A percentile compares a stretch with the other conserved stretches of the same genome.
phyloP scores from a whole-genome alignment of 1,284 basidiomycete genomes.

The Butyriboletus regius region DNA sequence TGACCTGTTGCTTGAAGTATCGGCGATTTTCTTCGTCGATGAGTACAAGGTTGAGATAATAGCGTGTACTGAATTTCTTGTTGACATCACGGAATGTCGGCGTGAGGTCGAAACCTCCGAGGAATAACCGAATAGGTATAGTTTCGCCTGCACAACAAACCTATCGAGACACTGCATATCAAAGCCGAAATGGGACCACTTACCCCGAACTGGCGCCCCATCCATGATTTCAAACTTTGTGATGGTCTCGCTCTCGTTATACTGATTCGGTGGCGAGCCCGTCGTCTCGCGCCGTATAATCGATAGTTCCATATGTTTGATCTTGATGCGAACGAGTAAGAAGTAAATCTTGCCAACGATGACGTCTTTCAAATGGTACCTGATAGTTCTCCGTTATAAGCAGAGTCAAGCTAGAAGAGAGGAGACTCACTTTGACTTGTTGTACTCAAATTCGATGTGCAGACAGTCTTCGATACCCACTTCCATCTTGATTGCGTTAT shows the following conservation, averaged over 20 bases:
- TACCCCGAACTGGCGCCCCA: slow-evolving; percentile 86
- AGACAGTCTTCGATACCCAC: slow-evolving; percentile 98
- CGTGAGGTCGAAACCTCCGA: slow-evolving; percentile 96
- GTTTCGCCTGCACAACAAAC: slow-evolving; percentile 69
- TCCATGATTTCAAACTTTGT: slow-evolving; percentile 99
- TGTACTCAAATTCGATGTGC: slow-evolving; percentile 99
- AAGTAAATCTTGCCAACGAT: slow-evolving; percentile 99
- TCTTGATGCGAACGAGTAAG: slow-evolving; percentile 96
- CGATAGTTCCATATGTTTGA: slow-evolving; percentile 98
- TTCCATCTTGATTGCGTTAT: slow-evolving; percentile 99
- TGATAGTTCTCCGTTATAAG: slow-evolving; percentile 29
- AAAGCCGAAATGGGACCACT: slow-evolving; percentile 12
- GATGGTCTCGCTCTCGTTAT: slow-evolving; percentile 98
- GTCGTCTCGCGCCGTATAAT: slow-evolving; percentile 97
- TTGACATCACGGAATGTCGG: slow-evolving; percentile 98
- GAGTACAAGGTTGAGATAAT: slow-evolving; percentile 93
- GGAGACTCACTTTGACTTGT: slow-evolving; percentile 87
- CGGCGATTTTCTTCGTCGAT: slow-evolving; percentile 96
- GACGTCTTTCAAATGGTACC: slow-evolving; percentile 97
- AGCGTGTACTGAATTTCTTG: slow-evolving; percentile 96
- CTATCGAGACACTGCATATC: background rate
- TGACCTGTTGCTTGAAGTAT: slow-evolving; percentile 86
- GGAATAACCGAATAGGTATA: slow-evolving; percentile 93
- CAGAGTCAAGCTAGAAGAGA: background rate
- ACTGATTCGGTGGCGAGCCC: slow-evolving; percentile 91